A percentile compares a stretch with the other conserved stretches of the same genome.
These are phyloP conservation scores for Boletus sensibilis DNA, from an alignment of 768 basidiomycete genomes.

Conservation along the genomic window DNA sequence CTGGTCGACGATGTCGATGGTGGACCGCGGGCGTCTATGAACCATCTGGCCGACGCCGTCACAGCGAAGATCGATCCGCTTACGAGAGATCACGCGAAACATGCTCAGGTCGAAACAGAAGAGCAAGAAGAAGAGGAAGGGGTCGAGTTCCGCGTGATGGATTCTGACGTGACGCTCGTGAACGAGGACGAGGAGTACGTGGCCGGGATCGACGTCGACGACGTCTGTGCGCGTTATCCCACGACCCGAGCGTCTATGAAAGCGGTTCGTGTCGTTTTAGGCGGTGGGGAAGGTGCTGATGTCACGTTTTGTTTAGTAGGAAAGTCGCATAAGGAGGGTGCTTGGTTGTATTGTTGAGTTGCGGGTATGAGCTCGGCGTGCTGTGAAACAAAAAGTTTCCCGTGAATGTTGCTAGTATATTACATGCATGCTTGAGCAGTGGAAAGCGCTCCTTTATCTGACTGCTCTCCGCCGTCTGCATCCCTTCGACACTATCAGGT, in stretches of 20 bases:
- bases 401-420: background rate
- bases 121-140: background rate
- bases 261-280: conserved; percentile 18
- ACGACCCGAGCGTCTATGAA: conserved; percentile 19
- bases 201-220: conserved; percentile 15
- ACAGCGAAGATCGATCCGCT: background rate
- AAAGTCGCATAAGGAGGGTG: conserved; percentile 7
- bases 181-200: conserved; percentile 20
- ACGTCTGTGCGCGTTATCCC: conserved; percentile 20
- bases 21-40: background rate
- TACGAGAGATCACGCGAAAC: background rate
- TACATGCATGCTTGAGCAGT: background rate
- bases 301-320: conserved; percentile 9
- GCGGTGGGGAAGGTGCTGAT: background rate
- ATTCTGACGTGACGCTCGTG: conserved; percentile 32
- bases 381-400: background rate
- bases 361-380: conserved; percentile 1
- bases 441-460: background rate
- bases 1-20: background rate
- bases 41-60: background rate
- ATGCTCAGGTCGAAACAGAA: background rate
- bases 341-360: conserved; percentile 18
- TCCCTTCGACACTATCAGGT: background rate
- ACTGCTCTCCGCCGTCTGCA: background rate
- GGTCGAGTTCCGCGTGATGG: conserved; percentile 10